A percentile compares a stretch with the other conserved stretches of the same genome.
These are phyloP conservation scores for Diaporthe caulivora DNA, from an alignment of 2,329 filamentous ascomycete species.

Conservation along the genomic window DNA sequence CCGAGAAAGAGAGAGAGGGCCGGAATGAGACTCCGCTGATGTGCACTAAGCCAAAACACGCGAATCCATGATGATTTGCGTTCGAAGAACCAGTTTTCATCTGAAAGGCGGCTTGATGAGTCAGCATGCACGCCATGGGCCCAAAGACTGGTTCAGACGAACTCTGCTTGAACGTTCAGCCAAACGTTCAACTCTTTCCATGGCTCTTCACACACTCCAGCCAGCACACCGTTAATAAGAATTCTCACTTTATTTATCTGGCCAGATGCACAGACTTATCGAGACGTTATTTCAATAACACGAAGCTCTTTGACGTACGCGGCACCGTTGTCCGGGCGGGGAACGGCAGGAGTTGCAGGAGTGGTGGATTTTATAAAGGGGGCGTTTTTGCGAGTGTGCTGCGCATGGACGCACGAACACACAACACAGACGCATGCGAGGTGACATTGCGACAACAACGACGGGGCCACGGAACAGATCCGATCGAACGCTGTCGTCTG, in stretches of 20 bases:
- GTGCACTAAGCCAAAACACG: not conserved
- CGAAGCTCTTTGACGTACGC: constrained; percentile 15
- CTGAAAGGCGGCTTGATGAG: not conserved
- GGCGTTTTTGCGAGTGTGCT: not conserved
- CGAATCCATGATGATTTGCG: not conserved
- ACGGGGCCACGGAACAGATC: not conserved
- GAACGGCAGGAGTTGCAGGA: not conserved
- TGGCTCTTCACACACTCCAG: not conserved
- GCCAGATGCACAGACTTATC: constrained; percentile 11
- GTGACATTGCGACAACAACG: not conserved
- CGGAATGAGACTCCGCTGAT: not conserved
- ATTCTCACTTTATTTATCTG: not conserved
- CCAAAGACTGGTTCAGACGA: not conserved
- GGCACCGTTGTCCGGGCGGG: constrained; percentile 27
- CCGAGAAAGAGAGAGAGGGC: not conserved
- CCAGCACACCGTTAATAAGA: not conserved
- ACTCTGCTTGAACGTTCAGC: not conserved
- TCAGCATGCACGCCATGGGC: not conserved
- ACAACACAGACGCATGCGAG: not conserved
- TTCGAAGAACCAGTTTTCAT: not conserved
- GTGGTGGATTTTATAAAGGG: constrained; percentile 17
- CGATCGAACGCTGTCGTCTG: constrained; percentile 16
- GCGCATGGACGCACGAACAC: not conserved
- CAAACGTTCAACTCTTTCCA: not conserved
- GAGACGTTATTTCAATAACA: not conserved